Percentiles rank a stretch among this genome's conserved stretches.
Conservation (phyloP, 352 stramenopile species). For the Globisporangium heterothallicum region DNA sequence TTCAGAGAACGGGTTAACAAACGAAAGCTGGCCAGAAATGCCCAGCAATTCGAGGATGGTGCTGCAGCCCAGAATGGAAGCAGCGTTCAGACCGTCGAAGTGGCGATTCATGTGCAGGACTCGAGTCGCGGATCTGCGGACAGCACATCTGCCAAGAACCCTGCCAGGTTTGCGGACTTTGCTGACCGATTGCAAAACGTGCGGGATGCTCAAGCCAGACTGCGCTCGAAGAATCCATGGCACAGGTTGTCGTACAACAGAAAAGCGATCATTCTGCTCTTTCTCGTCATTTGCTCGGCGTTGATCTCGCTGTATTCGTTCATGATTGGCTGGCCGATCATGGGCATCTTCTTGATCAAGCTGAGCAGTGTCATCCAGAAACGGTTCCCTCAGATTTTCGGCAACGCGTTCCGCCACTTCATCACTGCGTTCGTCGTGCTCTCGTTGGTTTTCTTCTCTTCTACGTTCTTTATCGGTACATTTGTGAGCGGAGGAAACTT, state of each 20-base stretch:
- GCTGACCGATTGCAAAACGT: conserved; percentile 30
- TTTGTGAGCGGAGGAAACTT: conserved; percentile 60
- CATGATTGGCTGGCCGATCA: conserved; percentile 68
- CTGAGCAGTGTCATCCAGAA: conserved; percentile 60
- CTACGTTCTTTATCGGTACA: conserved; percentile 67
- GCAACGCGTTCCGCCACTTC: conserved; percentile 64
- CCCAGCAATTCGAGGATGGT: conserved; percentile 7
- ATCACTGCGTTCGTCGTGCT: conserved; percentile 67
- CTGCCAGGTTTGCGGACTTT: background rate
- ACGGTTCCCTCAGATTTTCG: conserved; percentile 76
- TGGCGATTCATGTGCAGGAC: conserved; percentile 23
- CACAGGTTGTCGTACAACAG: conserved; percentile 33
- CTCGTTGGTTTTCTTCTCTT: conserved; percentile 81
- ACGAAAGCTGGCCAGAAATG: conserved; percentile 1
- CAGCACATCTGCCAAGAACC: background rate
- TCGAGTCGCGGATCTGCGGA: conserved; percentile 7
- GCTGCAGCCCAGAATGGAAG: conserved; percentile 5
- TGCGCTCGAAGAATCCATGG: conserved; percentile 52
- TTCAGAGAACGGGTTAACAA: conserved; percentile 2
- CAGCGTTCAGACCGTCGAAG: conserved; percentile 16
- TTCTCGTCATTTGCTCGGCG: conserved; percentile 48
- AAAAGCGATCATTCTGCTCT: conserved; percentile 41
- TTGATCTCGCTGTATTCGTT: conserved; percentile 57
- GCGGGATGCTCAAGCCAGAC: conserved; percentile 26
- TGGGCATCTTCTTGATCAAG: conserved; percentile 64